Percentiles rank a stretch among this genome's conserved stretches.
These are phyloP conservation scores for Diaporthe sp. DNA, from an alignment of 2,329 filamentous ascomycete genomes.

Conservation along the genomic window DNA sequence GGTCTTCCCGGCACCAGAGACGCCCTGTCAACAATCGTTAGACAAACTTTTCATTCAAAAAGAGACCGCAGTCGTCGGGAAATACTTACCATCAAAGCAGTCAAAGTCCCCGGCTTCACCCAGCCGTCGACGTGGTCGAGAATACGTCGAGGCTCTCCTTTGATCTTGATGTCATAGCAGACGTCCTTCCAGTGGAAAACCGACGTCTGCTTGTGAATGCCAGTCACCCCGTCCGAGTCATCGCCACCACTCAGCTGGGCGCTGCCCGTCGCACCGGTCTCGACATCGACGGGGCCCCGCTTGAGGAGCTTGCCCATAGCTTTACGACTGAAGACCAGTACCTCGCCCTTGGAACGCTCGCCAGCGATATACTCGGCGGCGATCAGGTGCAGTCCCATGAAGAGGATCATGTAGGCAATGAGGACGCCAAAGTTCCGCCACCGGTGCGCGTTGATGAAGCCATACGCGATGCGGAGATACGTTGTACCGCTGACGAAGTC, in stretches of 20 bases:
- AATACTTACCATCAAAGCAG: constrained; percentile 43
- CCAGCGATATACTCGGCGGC: constrained; percentile 74
- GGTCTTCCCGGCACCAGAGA: constrained; percentile 79
- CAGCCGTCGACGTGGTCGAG: constrained; percentile 38
- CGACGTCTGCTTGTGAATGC: constrained; percentile 35
- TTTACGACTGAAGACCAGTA: constrained; percentile 76
- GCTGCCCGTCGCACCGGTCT: constrained; percentile 51
- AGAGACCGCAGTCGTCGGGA: too few relatives aligned
- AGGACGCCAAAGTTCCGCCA: constrained; percentile 82
- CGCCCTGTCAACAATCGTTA: constrained; percentile 51
- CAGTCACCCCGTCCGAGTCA: constrained; percentile 50
- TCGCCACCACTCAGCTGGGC: constrained; percentile 8
- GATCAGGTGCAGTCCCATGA: constrained; percentile 71
- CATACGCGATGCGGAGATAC: constrained; percentile 67
- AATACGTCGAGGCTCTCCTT: constrained; percentile 31
- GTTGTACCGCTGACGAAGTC: constrained; percentile 66
- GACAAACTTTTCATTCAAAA: too few relatives aligned
- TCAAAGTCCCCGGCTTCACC: constrained; percentile 39
- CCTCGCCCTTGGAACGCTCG: constrained; percentile 80
- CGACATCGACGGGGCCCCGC: constrained; percentile 48
- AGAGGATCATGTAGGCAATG: constrained; percentile 72
- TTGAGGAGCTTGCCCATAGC: constrained; percentile 70
- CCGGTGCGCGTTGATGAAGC: constrained; percentile 69
- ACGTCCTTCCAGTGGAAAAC: constrained; percentile 39
- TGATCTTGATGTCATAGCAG: constrained; percentile 38